Percentiles rank a stretch among this genome's conserved stretches.
Conservation (phyloP, 1,139 yeast genomes). For the Scheffersomyces titani region DNA sequence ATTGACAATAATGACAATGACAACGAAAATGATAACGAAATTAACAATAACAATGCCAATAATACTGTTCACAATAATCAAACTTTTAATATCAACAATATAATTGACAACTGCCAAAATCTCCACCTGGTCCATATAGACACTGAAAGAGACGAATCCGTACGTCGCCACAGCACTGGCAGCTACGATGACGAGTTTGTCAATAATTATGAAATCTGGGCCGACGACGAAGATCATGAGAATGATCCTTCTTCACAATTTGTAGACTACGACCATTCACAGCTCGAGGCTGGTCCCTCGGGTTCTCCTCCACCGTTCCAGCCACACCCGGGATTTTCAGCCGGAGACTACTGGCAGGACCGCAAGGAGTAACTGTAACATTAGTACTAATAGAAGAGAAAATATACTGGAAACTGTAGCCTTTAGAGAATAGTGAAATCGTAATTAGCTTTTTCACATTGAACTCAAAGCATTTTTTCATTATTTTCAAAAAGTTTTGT, state of each 20-base stretch:
- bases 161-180: conserved; percentile 5
- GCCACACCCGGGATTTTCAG: conserved; percentile 34
- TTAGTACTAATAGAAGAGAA: background rate
- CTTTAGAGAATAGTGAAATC: conserved; percentile 1
- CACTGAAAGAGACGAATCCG: background rate
- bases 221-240: conserved; percentile 17
- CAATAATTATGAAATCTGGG: conserved; percentile 31
- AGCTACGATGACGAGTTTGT: conserved; percentile 28
- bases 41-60: background rate
- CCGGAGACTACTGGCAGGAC: conserved; percentile 39
- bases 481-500: no score
- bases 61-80: background rate
- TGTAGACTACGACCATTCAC: conserved; percentile 1
- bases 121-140: background rate
- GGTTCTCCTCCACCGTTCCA: conserved; percentile 33
- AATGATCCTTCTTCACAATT: conserved; percentile 1
- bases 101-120: background rate
- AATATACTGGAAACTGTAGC: background rate
- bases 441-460: background rate
- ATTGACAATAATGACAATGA: background rate
- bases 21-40: no score
- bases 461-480: no score
- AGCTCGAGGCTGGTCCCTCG: background rate
- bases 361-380: conserved; percentile 3
- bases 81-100: background rate